A percentile compares a stretch with the other conserved stretches of the same genome.
Conservation (phyloP, 768 basidiomycete genomes). For the Clathrus columnatus region DNA sequence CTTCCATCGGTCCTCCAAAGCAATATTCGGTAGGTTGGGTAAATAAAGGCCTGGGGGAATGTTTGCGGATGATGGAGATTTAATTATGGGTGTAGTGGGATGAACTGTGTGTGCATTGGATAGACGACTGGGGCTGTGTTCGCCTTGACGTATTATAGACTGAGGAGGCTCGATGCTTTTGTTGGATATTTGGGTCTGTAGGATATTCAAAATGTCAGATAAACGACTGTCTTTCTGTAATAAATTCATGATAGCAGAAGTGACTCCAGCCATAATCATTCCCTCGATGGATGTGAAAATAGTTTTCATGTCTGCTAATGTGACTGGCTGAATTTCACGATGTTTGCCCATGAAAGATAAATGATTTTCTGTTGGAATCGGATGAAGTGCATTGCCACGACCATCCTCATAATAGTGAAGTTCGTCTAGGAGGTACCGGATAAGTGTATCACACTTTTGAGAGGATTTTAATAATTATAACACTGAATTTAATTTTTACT, state of each 20-base stretch:
- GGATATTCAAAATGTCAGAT: not conserved
- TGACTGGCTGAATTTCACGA: not conserved
- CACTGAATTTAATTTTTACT: too few relatives aligned
- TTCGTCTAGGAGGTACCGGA: slow-evolving; percentile 25
- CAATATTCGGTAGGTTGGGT: not conserved
- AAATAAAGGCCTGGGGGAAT: not conserved
- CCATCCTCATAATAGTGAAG: slow-evolving; percentile 20
- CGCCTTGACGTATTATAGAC: not conserved
- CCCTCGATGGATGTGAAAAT: not conserved
- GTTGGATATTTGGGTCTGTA: not conserved
- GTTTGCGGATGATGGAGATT: not conserved
- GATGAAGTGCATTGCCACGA: slow-evolving; percentile 16
- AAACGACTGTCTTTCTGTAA: not conserved
- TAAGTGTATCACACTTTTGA: slow-evolving; percentile 20
- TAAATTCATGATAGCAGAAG: not conserved
- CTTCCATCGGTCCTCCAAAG: not conserved
- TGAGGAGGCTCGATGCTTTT: not conserved
- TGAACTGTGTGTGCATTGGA: not conserved
- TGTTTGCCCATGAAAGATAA: slow-evolving; percentile 5
- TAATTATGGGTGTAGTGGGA: not conserved
- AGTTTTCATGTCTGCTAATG: not conserved
- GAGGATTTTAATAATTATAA: too few relatives aligned
- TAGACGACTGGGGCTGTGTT: not conserved
- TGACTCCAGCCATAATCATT: not conserved
- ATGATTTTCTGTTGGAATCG: not conserved